phyloP scores from a whole-genome alignment of 352 stramenopile species.

The Globisporangium parvum region DNA sequence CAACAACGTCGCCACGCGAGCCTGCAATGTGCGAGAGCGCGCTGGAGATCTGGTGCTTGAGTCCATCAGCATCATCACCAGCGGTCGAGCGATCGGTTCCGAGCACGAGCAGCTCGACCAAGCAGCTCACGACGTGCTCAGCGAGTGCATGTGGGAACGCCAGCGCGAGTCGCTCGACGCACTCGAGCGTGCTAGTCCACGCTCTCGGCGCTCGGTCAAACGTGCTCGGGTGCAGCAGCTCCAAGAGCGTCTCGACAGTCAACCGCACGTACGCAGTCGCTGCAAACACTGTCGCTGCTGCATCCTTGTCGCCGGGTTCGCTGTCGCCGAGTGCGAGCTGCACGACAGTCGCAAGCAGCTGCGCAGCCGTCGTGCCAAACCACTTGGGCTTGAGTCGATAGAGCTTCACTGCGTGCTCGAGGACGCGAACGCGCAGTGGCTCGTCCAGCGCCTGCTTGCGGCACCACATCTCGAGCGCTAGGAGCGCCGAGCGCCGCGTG shows the following conservation, averaged over 20 bases:
- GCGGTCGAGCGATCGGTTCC: neutral
- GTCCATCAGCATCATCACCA: neutral
- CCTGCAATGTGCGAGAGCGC: neutral
- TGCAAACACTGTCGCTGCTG: neutral
- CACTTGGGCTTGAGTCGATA: slow-evolving; percentile 17
- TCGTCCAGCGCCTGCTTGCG: neutral
- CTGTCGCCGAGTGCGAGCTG: neutral
- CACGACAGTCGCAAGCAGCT: neutral
- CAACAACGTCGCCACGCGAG: neutral
- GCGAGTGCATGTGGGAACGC: neutral
- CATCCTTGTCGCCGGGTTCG: neutral
- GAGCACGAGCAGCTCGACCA: neutral
- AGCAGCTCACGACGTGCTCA: neutral
- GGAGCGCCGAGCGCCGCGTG: neutral
- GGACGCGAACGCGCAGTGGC: neutral
- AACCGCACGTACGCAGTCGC: neutral
- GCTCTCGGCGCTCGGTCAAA: slow-evolving; percentile 3
- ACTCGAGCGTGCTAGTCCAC: neutral
- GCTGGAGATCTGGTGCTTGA: neutral
- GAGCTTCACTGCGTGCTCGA: neutral
- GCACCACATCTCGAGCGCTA: neutral
- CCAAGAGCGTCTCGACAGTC: slow-evolving; percentile 20
- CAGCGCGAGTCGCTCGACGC: neutral
- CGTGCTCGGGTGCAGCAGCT: slow-evolving; percentile 22
- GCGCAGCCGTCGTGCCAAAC: slow-evolving; percentile 24